Conservation (phyloP, 805 yeast genomes). For the Clavispora phyllophila region DNA sequence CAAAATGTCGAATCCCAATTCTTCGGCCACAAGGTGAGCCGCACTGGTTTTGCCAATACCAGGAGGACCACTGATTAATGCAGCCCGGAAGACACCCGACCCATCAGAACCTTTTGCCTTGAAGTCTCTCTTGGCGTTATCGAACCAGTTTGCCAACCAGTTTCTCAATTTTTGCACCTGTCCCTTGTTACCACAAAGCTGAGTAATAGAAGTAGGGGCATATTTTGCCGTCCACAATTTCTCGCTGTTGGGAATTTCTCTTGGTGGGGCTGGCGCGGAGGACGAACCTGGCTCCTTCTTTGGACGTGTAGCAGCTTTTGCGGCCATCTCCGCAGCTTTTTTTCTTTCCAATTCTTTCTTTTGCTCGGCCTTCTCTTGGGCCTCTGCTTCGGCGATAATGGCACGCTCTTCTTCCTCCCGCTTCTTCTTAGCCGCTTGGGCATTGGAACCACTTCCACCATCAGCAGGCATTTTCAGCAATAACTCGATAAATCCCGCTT, state of each 20-base stretch:
- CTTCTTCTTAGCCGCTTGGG: conserved; percentile 66
- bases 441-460: conserved; percentile 84
- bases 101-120: conserved; percentile 58
- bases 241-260: conserved; percentile 46
- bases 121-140: conserved; percentile 50
- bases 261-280: conserved; percentile 12
- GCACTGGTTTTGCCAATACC: conserved; percentile 84
- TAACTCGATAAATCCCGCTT: conserved; percentile 77
- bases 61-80: conserved; percentile 81
- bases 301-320: neutral
- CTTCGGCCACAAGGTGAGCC: conserved; percentile 68
- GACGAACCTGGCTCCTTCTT: neutral
- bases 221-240: conserved; percentile 90
- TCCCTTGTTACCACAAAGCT: conserved; percentile 80
- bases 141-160: conserved; percentile 81
- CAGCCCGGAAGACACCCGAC: conserved; percentile 71
- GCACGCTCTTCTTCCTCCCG: conserved; percentile 60
- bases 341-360: conserved; percentile 39
- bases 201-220: conserved; percentile 73
- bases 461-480: conserved; percentile 79
- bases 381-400: conserved; percentile 40
- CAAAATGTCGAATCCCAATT: conserved; percentile 65
- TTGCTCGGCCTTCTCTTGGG: conserved; percentile 43
- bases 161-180: conserved; percentile 56
- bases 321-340: conserved; percentile 2